Evolutionary conservation across 768 basidiomycete species (phyloP).

Genomic region (Hygrocybe coccinea): DNA sequence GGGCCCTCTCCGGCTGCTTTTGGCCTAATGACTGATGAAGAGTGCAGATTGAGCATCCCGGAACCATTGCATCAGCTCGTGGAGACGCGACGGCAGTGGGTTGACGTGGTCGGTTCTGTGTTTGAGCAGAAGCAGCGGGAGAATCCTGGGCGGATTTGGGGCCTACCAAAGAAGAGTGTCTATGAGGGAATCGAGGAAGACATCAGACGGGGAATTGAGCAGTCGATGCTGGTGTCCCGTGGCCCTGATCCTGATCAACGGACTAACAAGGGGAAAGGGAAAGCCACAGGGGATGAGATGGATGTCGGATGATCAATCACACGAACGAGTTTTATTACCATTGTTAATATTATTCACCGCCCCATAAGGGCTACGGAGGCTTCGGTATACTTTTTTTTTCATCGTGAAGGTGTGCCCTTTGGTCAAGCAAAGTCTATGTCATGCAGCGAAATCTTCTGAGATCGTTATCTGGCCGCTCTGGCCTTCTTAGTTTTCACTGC

Average conservation of each 20-base stretch:
- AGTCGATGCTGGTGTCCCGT: slow-evolving; percentile 26
- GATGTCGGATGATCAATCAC: slow-evolving; percentile 50
- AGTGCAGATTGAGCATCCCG: slow-evolving; percentile 55
- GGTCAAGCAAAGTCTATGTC: too few species aligned
- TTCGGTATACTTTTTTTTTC: background rate
- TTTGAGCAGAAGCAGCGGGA: slow-evolving; percentile 71
- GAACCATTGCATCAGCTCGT: slow-evolving; percentile 70
- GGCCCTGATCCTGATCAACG: slow-evolving; percentile 24
- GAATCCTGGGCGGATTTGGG: slow-evolving; percentile 66
- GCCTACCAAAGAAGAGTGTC: slow-evolving; percentile 70
- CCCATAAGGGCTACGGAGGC: background rate
- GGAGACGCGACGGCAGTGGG: slow-evolving; percentile 72
- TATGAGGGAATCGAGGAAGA: slow-evolving; percentile 73
- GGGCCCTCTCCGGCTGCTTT: slow-evolving; percentile 64
- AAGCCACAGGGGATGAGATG: slow-evolving; percentile 55
- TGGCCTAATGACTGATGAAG: slow-evolving; percentile 65
- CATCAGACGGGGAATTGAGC: slow-evolving; percentile 31
- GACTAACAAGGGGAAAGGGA: slow-evolving; percentile 46
- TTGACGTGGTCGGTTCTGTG: slow-evolving; percentile 65
- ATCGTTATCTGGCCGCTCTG: background rate
- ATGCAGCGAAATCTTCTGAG: too few species aligned
- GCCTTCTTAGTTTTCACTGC: slow-evolving; percentile 32
- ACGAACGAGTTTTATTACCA: slow-evolving; percentile 24
- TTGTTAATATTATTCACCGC: slow-evolving; percentile 8
- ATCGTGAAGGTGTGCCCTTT: too few species aligned